Percentiles rank a stretch among this genome's conserved stretches.
These are phyloP conservation scores for Stramenopiles sp. DNA, from an alignment of 352 stramenopile species.

Conservation along the genomic window DNA sequence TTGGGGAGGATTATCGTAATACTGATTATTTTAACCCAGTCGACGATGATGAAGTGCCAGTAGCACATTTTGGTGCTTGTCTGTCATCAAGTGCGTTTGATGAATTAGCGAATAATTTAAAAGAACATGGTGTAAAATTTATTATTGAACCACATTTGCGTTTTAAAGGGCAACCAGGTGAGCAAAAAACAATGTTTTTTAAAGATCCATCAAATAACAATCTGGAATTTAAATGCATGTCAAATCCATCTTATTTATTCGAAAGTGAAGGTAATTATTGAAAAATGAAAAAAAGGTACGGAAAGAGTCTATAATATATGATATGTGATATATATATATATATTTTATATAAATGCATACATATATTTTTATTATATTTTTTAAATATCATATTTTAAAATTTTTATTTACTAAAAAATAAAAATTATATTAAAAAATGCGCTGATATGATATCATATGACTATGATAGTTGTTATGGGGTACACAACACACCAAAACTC, in stretches of 20 bases:
- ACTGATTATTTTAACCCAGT: conserved; percentile 87
- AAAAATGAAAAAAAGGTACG: background rate
- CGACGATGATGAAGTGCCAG: conserved; percentile 85
- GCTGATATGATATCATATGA: no score
- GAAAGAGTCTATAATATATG: no score
- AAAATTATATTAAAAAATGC: no score
- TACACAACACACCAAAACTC: no score
- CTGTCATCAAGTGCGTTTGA: conserved; percentile 78
- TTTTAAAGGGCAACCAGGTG: conserved; percentile 73
- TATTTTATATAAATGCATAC: no score
- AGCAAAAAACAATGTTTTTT: conserved; percentile 99
- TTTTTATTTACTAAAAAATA: no score
- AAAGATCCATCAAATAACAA: conserved; percentile 91
- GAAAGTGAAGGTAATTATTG: conserved; percentile 38
- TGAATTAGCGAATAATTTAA: conserved; percentile 50
- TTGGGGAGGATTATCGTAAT: conserved; percentile 66
- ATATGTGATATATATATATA: no score
- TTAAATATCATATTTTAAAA: no score
- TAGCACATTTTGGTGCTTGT: conserved; percentile 80
- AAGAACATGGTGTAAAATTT: conserved; percentile 54
- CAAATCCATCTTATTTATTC: conserved; percentile 83
- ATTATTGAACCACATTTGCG: conserved; percentile 83
- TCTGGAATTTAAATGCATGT: conserved; percentile 98
- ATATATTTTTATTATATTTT: no score
- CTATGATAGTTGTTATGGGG: no score